A percentile compares a stretch with the other conserved stretches of the same genome.
These are phyloP conservation scores for Piloderma croceum DNA, from an alignment of 768 basidiomycete genomes.

Conservation along the genomic window DNA sequence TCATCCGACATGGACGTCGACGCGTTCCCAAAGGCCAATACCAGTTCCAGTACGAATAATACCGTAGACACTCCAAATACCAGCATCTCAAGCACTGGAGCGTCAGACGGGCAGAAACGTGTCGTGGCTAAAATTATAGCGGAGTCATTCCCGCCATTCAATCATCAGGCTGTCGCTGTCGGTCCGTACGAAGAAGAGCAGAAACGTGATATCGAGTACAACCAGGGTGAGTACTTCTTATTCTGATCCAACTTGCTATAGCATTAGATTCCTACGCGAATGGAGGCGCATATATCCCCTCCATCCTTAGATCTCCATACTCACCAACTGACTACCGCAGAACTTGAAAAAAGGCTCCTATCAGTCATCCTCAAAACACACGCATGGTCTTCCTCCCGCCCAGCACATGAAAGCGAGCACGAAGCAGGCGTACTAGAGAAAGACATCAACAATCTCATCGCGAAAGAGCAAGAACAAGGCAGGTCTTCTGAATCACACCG, in stretches of 20 bases:
- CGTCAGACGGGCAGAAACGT: background rate
- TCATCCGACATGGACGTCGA: too few species aligned
- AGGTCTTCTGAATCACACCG: constrained; percentile 15
- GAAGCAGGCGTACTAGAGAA: constrained; percentile 23
- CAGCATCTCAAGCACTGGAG: too few species aligned
- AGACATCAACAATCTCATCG: constrained; percentile 22
- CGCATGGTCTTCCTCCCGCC: constrained; percentile 33
- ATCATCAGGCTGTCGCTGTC: constrained; percentile 24
- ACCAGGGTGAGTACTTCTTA: constrained; percentile 29
- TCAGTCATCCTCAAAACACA: constrained; percentile 30
- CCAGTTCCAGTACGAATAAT: too few species aligned
- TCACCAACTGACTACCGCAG: too few species aligned
- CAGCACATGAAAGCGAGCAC: constrained; percentile 24
- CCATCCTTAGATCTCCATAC: too few species aligned
- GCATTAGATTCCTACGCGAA: too few species aligned
- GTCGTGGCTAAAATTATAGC: constrained; percentile 16
- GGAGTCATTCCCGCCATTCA: constrained; percentile 23
- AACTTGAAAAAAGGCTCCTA: constrained; percentile 27
- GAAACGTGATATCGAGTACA: constrained; percentile 27
- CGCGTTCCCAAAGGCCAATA: too few species aligned
- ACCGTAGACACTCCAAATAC: too few species aligned
- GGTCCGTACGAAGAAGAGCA: constrained; percentile 31
- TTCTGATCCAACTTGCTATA: background rate
- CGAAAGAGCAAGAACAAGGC: constrained; percentile 32
- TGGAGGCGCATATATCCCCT: too few species aligned